Evolutionary conservation across 1,284 basidiomycete species (phyloP), one percentile per base, ranked within the genome.

Genomic region (Agaricales sp.): DNA sequence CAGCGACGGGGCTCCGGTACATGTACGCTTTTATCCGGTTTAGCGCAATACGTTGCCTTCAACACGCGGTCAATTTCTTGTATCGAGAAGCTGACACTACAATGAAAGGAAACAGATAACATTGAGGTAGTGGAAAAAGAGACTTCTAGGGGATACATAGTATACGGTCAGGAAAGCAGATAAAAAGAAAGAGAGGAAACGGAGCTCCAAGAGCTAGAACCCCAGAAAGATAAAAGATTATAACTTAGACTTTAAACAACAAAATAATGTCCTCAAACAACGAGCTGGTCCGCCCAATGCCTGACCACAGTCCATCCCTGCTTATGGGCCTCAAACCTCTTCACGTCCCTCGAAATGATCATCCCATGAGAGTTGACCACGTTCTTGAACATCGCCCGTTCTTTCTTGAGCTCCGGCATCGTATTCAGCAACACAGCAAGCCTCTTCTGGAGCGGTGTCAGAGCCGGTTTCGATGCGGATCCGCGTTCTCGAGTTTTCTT

Each of bases 271-370:
- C n/a, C n/a, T 35, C 30, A 35, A 35, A 35, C 30, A n/a, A 35
- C 11, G 11, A 88, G 82, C n/a, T 74, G 69, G 52, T 78, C 73
- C 19, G 82, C 84, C 82, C 82, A 86, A 61, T 87, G 82, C 52
- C 72, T 68, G 35, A 89, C 48, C 2, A 87, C 74, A 35, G 75
- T 75, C 58, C 78, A 74, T 11, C 86, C 87, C 19, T 65, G 59
- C 45, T 69, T 64, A 56, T 87, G 81, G 14, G 64, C 56, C 55
- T 73, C 66, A 57, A 82, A 86, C 38, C 68, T 62, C 58, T 77
- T 68, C 48, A 77, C 61, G 55, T 89, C 83, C 46, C 86, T 67
- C 58, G 73, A 78, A 4, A 90, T 69, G 54, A 89, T 82, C 50
- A 77, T 68, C 8, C 71, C 82, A 65, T 89, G 86, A 22, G 84